Percentiles rank a stretch among this genome's conserved stretches.
Conservation (phyloP, 2,329 filamentous ascomycete species). For the Cordyceps cicadae region DNA sequence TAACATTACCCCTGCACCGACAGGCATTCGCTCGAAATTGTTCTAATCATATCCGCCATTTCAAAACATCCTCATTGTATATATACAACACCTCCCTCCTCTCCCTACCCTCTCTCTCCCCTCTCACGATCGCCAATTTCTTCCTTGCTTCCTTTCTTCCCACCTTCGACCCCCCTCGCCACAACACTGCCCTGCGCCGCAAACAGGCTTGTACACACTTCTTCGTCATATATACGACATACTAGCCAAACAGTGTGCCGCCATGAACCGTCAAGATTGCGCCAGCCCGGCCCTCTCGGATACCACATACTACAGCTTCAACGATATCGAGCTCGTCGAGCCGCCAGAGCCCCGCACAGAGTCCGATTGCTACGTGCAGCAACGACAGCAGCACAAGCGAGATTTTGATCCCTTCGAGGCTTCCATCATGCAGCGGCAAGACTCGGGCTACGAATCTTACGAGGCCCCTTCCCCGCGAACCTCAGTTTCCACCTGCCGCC, state of each 20-base stretch:
- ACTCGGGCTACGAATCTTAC: conserved; percentile 51
- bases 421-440: conserved; percentile 43
- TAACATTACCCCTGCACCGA: neutral
- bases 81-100: neutral
- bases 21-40: neutral
- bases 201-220: neutral
- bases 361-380: conserved; percentile 12
- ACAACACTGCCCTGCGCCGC: neutral
- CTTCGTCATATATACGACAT: neutral
- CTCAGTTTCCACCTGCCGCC: conserved; percentile 27
- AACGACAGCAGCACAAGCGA: conserved; percentile 7
- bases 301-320: conserved; percentile 47
- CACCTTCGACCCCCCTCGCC: neutral
- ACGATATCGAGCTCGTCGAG: conserved; percentile 41
- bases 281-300: conserved; percentile 38
- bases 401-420: conserved; percentile 16
- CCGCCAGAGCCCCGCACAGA: conserved; percentile 24
- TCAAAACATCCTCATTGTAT: neutral
- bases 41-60: neutral
- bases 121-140: neutral
- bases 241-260: neutral
- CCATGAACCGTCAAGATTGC: conserved; percentile 22
- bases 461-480: conserved; percentile 26
- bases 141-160: neutral
- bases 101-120: neutral